phyloP scores from a whole-genome alignment of 768 basidiomycete species.

The Boletellus ananas region DNA sequence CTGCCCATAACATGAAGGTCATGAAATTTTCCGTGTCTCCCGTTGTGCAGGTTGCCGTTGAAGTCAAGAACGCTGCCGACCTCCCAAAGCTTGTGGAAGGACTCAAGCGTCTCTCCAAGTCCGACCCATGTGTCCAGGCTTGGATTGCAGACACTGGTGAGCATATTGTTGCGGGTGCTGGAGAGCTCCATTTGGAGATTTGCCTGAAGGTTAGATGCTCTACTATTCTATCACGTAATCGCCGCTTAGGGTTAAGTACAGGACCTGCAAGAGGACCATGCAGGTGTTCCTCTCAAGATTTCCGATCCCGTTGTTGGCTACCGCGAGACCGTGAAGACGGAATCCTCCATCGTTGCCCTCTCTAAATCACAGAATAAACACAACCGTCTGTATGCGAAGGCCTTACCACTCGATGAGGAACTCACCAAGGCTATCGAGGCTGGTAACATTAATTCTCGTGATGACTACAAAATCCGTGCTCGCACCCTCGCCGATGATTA shows the following conservation, averaged over 20 bases:
- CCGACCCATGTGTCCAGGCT: slow-evolving; percentile 98
- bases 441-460: slow-evolving; percentile 83
- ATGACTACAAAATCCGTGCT: slow-evolving; percentile 97
- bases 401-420: slow-evolving; percentile 90
- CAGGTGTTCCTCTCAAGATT: slow-evolving; percentile 97
- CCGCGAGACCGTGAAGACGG: slow-evolving; percentile 94
- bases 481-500: slow-evolving; percentile 93
- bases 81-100: slow-evolving; percentile 99
- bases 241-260: slow-evolving; percentile 26
- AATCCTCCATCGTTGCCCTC: slow-evolving; percentile 92
- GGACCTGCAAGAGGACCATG: slow-evolving; percentile 99
- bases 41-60: slow-evolving; percentile 98
- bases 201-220: slow-evolving; percentile 78
- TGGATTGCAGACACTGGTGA: slow-evolving; percentile 91
- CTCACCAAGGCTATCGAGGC: slow-evolving; percentile 88
- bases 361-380: slow-evolving; percentile 99
- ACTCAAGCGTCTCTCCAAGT: slow-evolving; percentile 99
- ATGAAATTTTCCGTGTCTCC: slow-evolving; percentile 99
- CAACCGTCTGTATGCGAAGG: slow-evolving; percentile 96
- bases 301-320: slow-evolving; percentile 98
- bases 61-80: slow-evolving; percentile 99
- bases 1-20: slow-evolving; percentile 99
- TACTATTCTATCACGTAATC: neutral
- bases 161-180: slow-evolving; percentile 99
- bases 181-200: slow-evolving; percentile 98